These are phyloP conservation scores for Hymenoscyphus repandus DNA, from an alignment of 2,329 filamentous ascomycete genomes.

Conservation along the genomic window DNA sequence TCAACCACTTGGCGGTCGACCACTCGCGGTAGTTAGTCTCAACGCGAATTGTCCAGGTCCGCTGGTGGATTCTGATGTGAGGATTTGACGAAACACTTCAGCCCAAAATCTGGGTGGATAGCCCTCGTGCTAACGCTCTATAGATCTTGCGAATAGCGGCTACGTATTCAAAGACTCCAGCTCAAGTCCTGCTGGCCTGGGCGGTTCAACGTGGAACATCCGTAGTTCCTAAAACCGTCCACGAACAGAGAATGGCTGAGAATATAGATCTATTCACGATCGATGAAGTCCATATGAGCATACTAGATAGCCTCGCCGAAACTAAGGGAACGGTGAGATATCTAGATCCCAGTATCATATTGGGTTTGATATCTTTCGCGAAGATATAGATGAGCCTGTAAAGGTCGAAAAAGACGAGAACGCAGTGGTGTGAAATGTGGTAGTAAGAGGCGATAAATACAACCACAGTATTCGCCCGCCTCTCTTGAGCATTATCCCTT, in stretches of 20 bases:
- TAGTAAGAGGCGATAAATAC: too few relatives aligned
- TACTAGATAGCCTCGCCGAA: not conserved
- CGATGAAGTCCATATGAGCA: not conserved
- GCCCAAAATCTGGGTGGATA: too few relatives aligned
- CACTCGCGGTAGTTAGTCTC: slow-evolving; percentile 5
- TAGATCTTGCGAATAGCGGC: slow-evolving; percentile 37
- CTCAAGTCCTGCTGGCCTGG: slow-evolving; percentile 44
- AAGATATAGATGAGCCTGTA: slow-evolving; percentile 3
- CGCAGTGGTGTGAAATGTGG: too few relatives aligned
- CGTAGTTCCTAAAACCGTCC: slow-evolving; percentile 46
- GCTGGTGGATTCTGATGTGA: slow-evolving; percentile 4
- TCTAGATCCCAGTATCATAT: slow-evolving; percentile 6
- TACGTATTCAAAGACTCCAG: slow-evolving; percentile 36
- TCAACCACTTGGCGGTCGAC: slow-evolving; percentile 9
- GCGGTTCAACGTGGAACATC: slow-evolving; percentile 40
- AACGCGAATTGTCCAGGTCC: slow-evolving; percentile 1
- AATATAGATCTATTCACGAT: slow-evolving; percentile 3
- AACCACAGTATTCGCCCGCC: too few relatives aligned
- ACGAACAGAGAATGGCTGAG: slow-evolving; percentile 26
- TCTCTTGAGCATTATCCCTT: too few relatives aligned
- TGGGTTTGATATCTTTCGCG: slow-evolving; percentile 8
- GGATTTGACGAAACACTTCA: too few relatives aligned
- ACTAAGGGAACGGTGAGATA: not conserved
- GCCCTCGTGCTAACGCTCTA: not conserved
- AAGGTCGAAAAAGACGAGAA: too few relatives aligned